Evolutionary conservation across 2,329 filamentous ascomycete species (phyloP).

Genomic region (Colletotrichum echinochloae): DNA sequence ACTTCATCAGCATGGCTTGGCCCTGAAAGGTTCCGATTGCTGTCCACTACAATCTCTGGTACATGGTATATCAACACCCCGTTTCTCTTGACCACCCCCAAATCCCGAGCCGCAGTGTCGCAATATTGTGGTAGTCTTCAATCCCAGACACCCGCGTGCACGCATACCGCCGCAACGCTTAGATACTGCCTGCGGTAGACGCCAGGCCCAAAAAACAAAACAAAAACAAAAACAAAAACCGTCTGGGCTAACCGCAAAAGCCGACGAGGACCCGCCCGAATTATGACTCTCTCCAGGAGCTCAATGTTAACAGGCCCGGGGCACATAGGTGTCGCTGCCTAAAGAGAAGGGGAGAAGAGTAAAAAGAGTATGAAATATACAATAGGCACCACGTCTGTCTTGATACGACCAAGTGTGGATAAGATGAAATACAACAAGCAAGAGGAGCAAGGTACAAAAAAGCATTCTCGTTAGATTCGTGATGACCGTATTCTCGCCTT

Average conservation of each 20-base stretch:
- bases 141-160: conserved; percentile 2
- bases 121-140: conserved; percentile 37
- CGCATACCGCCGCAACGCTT: background rate
- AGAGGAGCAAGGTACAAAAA: conserved; percentile 18
- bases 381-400: conserved; percentile 14
- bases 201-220: conserved; percentile 30
- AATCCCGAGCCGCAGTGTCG: background rate
- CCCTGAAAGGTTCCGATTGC: conserved; percentile 23
- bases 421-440: conserved; percentile 16
- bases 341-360: background rate
- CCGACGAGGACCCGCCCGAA: conserved; percentile 23
- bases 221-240: background rate
- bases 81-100: background rate
- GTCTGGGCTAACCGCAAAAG: conserved; percentile 3
- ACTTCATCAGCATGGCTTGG: background rate
- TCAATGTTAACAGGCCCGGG: conserved; percentile 5
- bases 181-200: conserved; percentile 33
- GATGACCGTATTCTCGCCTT: conserved; percentile 29
- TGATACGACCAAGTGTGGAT: background rate
- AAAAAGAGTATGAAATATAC: conserved; percentile 32
- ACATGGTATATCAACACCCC: conserved; percentile 35
- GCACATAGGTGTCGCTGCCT: background rate
- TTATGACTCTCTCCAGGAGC: conserved; percentile 39
- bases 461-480: conserved; percentile 39
- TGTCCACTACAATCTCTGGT: conserved; percentile 17